Conservation (phyloP, 2,329 filamentous ascomycete species). For the Diaporthe capsici region DNA sequence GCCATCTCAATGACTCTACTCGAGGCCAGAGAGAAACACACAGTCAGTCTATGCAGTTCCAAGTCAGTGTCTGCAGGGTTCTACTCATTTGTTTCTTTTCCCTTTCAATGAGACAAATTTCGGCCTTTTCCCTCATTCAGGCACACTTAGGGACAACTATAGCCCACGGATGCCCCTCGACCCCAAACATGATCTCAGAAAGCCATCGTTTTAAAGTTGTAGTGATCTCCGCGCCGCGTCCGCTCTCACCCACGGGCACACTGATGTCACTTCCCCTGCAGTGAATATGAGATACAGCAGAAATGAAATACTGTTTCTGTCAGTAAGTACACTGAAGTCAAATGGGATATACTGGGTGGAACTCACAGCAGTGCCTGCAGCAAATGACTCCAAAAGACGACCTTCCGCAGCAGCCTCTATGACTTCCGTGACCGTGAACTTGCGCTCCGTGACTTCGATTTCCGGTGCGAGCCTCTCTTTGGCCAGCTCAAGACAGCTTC, state of each 20-base stretch:
- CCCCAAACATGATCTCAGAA: neutral
- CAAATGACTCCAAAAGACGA: neutral
- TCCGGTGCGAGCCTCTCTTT: neutral
- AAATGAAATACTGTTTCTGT: neutral
- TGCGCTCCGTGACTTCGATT: neutral
- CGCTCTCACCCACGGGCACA: neutral
- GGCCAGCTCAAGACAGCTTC: neutral
- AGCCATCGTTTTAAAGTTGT: neutral
- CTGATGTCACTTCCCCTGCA: neutral
- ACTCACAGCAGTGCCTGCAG: neutral
- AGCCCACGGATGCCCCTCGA: neutral
- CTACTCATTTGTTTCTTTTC: no score
- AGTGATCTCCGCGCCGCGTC: neutral
- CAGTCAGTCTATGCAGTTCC: no score
- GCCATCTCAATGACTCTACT: no score
- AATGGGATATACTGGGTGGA: neutral
- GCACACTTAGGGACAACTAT: neutral
- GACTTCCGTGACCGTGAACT: neutral
- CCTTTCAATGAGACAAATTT: no score
- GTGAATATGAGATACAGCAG: neutral
- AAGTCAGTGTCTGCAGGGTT: no score
- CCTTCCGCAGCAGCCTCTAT: neutral
- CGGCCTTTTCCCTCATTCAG: neutral
- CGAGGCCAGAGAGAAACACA: no score
- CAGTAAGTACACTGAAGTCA: neutral